Conservation (phyloP, 2,329 filamentous ascomycete species). For the Metarhizium brunneum region DNA sequence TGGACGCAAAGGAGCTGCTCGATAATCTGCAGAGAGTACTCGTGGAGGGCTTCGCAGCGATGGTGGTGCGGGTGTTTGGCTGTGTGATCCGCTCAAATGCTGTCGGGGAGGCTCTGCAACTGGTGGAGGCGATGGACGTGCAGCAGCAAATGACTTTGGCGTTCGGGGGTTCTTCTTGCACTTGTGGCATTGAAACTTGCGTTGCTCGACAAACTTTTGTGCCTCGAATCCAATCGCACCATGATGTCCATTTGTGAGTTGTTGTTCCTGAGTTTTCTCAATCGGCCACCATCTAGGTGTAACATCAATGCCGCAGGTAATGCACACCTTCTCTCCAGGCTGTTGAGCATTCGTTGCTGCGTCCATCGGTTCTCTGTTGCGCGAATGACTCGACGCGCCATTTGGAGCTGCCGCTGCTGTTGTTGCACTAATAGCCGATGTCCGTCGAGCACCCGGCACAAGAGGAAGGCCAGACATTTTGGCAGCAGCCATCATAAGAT, state of each 20-base stretch:
- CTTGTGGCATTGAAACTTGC: conserved; percentile 66
- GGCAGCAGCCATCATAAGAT: conserved; percentile 57
- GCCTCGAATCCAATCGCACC: conserved; percentile 45
- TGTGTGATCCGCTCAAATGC: conserved; percentile 8
- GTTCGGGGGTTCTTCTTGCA: conserved; percentile 50
- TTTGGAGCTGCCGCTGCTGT: conserved; percentile 11
- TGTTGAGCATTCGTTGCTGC: conserved; percentile 20
- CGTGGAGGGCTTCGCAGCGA: conserved; percentile 20
- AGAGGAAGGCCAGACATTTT: conserved; percentile 36
- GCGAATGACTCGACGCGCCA: conserved; percentile 10
- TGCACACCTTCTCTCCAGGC: conserved; percentile 46
- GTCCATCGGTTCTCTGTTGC: conserved; percentile 18
- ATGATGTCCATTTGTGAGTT: conserved; percentile 41
- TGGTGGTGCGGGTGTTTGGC: conserved; percentile 12
- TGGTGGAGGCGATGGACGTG: conserved; percentile 12
- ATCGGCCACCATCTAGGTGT: conserved; percentile 67
- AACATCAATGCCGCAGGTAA: conserved; percentile 58
- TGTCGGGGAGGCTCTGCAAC: conserved; percentile 12
- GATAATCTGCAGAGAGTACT: conserved; percentile 16
- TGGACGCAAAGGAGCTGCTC: conserved; percentile 10
- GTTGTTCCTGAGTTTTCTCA: conserved; percentile 40
- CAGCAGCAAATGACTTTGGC: conserved; percentile 20
- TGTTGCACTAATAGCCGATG: conserved; percentile 30
- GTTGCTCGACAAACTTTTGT: conserved; percentile 48
- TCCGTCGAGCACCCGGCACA: conserved; percentile 36